phyloP scores from a whole-genome alignment of 176 grass and related monocot species.

The Pharus latifolius region DNA sequence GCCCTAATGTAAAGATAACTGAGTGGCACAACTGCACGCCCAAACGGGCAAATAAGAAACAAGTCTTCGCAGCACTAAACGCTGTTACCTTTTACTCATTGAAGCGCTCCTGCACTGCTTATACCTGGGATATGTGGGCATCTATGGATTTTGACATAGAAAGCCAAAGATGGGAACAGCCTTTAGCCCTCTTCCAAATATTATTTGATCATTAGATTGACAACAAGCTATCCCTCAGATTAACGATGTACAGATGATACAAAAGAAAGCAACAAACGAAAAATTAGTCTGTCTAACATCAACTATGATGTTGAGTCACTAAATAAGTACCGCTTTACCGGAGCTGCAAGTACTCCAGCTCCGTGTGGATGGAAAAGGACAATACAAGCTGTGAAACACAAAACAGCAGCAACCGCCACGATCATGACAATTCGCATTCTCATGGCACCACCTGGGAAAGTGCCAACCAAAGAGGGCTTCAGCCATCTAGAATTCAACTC shows the following conservation, averaged over 20 bases:
- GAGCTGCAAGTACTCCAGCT: conserved; percentile 30
- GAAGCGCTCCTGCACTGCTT: no score
- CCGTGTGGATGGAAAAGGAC: conserved; percentile 66
- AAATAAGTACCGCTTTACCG: conserved; percentile 66
- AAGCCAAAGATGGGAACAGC: neutral
- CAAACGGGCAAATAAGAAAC: neutral
- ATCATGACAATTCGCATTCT: conserved; percentile 34
- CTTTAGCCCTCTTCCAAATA: neutral
- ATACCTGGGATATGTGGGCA: no score
- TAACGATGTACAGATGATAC: conserved; percentile 18
- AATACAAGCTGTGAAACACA: conserved; percentile 68
- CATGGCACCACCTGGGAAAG: conserved; percentile 28
- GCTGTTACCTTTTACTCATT: neutral
- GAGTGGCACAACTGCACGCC: neutral
- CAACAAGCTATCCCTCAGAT: conserved; percentile 7
- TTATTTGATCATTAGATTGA: conserved; percentile 3
- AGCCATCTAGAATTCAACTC: conserved; percentile 17
- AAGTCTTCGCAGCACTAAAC: neutral
- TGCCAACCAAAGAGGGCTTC: conserved; percentile 2
- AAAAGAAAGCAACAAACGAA: neutral
- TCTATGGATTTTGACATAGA: neutral
- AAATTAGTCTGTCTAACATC: conserved; percentile 19
- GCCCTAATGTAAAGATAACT: no score
- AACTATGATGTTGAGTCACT: conserved; percentile 28
- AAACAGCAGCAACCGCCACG: conserved; percentile 39